Conservation (phyloP, 352 stramenopile species). For the Achlya hypogyna region DNA sequence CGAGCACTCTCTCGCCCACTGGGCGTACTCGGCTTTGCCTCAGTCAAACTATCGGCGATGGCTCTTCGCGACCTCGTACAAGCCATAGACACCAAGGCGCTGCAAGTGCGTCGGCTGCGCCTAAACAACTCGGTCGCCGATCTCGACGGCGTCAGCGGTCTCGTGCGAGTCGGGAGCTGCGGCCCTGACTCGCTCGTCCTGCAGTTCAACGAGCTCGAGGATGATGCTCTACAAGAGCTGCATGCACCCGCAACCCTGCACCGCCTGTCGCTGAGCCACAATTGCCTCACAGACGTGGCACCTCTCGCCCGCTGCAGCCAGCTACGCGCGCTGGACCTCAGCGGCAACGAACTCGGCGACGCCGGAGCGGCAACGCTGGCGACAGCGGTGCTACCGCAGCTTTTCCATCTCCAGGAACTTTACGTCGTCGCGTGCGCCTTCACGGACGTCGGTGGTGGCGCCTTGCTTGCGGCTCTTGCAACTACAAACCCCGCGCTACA, state of each 20-base stretch:
- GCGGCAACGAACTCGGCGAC: conserved; percentile 3
- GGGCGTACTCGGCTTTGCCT: conserved; percentile 6
- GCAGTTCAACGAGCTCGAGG: conserved; percentile 8
- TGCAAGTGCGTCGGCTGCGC: not conserved
- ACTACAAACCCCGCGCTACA: not conserved
- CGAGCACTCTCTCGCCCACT: not conserved
- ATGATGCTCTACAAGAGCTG: not conserved
- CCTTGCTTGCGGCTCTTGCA: not conserved
- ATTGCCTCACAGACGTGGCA: conserved; percentile 2
- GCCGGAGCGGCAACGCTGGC: not conserved
- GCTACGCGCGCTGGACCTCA: not conserved
- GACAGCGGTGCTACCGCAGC: not conserved
- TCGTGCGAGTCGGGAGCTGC: not conserved
- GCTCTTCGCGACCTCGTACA: not conserved
- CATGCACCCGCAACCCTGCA: not conserved
- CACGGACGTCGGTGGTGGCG: not conserved
- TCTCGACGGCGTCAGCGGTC: not conserved
- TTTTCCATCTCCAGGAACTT: not conserved
- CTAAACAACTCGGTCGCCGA: conserved; percentile 15
- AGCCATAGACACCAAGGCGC: not conserved
- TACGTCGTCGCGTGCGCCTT: conserved; percentile 3
- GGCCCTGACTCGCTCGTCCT: conserved; percentile 9
- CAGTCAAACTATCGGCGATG: not conserved
- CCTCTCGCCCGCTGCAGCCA: not conserved
- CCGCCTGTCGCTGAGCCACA: not conserved